A percentile compares a stretch with the other conserved stretches of the same genome.
These are phyloP conservation scores for Hericium rajendrae DNA, from an alignment of 768 basidiomycete species.

Conservation along the genomic window DNA sequence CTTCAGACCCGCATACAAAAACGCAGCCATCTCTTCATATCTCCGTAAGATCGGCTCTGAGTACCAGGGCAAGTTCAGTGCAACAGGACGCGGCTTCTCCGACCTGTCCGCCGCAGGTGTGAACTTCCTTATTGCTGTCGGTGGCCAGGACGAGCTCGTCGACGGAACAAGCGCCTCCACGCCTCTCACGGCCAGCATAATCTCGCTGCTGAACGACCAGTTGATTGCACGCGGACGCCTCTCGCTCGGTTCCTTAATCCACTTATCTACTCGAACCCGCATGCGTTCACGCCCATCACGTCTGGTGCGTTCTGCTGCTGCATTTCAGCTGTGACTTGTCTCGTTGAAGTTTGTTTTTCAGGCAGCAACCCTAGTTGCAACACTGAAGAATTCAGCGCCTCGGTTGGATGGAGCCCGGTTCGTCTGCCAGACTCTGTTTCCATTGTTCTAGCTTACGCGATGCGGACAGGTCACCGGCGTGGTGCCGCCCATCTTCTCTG, in stretches of 20 bases:
- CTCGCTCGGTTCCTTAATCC: slow-evolving; percentile 14
- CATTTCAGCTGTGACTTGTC: no score
- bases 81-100: slow-evolving; percentile 35
- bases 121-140: slow-evolving; percentile 16
- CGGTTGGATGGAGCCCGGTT: slow-evolving; percentile 8
- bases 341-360: slow-evolving; percentile 18
- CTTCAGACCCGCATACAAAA: slow-evolving; percentile 26
- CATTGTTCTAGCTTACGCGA: neutral
- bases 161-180: slow-evolving; percentile 24
- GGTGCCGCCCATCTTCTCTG: no score
- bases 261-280: slow-evolving; percentile 9
- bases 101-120: slow-evolving; percentile 34
- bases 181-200: slow-evolving; percentile 24
- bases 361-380: slow-evolving; percentile 16
- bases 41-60: slow-evolving; percentile 23
- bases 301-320: neutral
- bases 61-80: slow-evolving; percentile 22
- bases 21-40: slow-evolving; percentile 26
- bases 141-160: slow-evolving; percentile 3
- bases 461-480: no score
- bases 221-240: slow-evolving; percentile 18
- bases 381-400: slow-evolving; percentile 9
- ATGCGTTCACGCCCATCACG: neutral
- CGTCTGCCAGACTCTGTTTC: neutral
- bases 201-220: slow-evolving; percentile 25